Conservation (phyloP, 2,329 filamentous ascomycete genomes). For the Fusarium praegraminearum region DNA sequence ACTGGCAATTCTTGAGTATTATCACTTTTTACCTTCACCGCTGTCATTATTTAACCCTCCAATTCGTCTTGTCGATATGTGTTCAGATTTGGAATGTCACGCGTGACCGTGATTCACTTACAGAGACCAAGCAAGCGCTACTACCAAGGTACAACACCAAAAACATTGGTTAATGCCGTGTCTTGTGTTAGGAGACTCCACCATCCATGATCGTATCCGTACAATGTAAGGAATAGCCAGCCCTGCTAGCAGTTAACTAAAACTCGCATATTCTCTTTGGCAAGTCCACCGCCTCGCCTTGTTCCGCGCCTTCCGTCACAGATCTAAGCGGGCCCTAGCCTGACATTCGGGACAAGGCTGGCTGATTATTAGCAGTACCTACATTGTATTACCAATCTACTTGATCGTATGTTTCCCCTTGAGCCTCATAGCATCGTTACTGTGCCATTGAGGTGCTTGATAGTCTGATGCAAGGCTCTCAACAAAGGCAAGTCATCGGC, state of each 20-base stretch:
- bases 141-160: neutral
- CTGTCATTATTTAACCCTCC: neutral
- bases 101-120: conserved; percentile 14
- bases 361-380: neutral
- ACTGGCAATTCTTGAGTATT: neutral
- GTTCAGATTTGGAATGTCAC: neutral
- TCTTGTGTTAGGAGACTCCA: conserved; percentile 20
- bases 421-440: conserved; percentile 20
- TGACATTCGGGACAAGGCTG: conserved; percentile 30
- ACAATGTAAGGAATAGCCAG: conserved; percentile 11
- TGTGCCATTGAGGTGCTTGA: conserved; percentile 9
- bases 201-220: conserved; percentile 38
- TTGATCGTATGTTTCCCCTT: conserved; percentile 42
- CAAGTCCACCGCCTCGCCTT: conserved; percentile 34
- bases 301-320: conserved; percentile 35
- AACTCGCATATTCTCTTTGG: neutral
- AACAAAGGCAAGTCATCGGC: conserved; percentile 22
- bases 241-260: conserved; percentile 14
- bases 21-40: neutral
- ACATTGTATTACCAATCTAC: conserved; percentile 13
- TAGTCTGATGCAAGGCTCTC: conserved; percentile 23
- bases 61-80: neutral
- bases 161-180: conserved; percentile 3
- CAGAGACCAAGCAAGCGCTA: neutral
- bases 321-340: conserved; percentile 40